These are phyloP conservation scores for Pichia sp. DNA, from an alignment of 1,139 yeast genomes.

Conservation along the genomic window DNA sequence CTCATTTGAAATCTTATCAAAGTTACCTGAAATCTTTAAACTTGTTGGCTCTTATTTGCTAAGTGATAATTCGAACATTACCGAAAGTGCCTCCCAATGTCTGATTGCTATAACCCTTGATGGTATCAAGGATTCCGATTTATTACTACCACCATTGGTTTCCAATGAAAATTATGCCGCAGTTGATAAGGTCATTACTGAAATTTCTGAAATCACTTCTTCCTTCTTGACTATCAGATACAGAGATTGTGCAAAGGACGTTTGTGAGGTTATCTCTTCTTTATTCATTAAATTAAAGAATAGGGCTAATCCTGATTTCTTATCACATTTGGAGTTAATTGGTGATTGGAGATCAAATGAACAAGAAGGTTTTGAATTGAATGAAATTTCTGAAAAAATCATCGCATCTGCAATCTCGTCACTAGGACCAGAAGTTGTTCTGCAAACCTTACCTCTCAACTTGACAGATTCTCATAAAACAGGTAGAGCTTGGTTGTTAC, in stretches of 20 bases:
- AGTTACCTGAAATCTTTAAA: slow-evolving; percentile 49
- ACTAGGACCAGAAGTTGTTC: slow-evolving; percentile 80
- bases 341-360: slow-evolving; percentile 86
- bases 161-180: slow-evolving; percentile 41
- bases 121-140: slow-evolving; percentile 51
- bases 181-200: slow-evolving; percentile 44
- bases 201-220: slow-evolving; percentile 40
- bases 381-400: slow-evolving; percentile 72
- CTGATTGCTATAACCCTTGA: slow-evolving; percentile 66
- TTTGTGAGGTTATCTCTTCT: slow-evolving; percentile 62
- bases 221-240: slow-evolving; percentile 67
- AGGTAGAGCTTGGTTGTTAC: slow-evolving; percentile 93
- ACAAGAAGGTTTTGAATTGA: slow-evolving; percentile 58
- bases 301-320: slow-evolving; percentile 66
- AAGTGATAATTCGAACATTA: slow-evolving; percentile 61
- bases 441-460: slow-evolving; percentile 71
- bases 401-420: slow-evolving; percentile 71
- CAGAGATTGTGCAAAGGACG: slow-evolving; percentile 68
- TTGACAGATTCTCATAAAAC: slow-evolving; percentile 41
- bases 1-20: slow-evolving; percentile 46
- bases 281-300: slow-evolving; percentile 56
- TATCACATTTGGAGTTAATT: slow-evolving; percentile 57
- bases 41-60: slow-evolving; percentile 53
- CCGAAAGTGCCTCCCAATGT: slow-evolving; percentile 78
- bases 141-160: slow-evolving; percentile 44